Evolutionary conservation across 306 rosid genomes (phyloP).

Genomic region (Astragalus glycyphyllos): DNA sequence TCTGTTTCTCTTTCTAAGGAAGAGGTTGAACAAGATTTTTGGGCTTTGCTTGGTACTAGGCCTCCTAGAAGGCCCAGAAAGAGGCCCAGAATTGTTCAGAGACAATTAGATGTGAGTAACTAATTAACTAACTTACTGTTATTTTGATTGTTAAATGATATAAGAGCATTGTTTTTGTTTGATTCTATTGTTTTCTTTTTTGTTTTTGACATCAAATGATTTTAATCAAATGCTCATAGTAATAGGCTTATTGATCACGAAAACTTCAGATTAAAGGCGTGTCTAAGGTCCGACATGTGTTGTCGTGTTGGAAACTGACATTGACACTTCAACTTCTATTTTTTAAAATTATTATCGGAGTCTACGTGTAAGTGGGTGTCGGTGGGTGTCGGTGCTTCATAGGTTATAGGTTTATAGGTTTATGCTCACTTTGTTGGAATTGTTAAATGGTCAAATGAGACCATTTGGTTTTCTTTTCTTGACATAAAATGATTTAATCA

Average conservation of each 20-base stretch:
- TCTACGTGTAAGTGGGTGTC: too few species aligned
- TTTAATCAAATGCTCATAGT: neutral
- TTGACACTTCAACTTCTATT: too few species aligned
- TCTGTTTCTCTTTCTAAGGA: conserved; percentile 55
- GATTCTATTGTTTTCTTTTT: conserved; percentile 8
- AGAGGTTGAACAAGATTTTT: conserved; percentile 62
- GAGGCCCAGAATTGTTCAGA: conserved; percentile 63
- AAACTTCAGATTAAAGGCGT: too few species aligned
- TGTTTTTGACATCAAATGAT: neutral
- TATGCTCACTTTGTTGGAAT: neutral
- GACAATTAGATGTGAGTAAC: conserved; percentile 59
- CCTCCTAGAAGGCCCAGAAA: conserved; percentile 64
- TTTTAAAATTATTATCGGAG: too few species aligned
- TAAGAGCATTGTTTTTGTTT: neutral
- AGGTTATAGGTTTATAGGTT: too few species aligned
- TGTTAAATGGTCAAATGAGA: neutral
- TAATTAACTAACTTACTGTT: neutral
- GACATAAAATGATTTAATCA: neutral
- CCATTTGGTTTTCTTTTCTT: neutral
- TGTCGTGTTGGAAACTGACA: too few species aligned
- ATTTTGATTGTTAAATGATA: neutral
- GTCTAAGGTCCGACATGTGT: too few species aligned
- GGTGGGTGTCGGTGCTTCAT: too few species aligned
- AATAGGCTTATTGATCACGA: neutral
- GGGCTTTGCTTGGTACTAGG: conserved; percentile 47